These are phyloP conservation scores for Cryoendolithus antarcticus DNA, from an alignment of 2,329 filamentous ascomycete genomes.

Conservation along the genomic window DNA sequence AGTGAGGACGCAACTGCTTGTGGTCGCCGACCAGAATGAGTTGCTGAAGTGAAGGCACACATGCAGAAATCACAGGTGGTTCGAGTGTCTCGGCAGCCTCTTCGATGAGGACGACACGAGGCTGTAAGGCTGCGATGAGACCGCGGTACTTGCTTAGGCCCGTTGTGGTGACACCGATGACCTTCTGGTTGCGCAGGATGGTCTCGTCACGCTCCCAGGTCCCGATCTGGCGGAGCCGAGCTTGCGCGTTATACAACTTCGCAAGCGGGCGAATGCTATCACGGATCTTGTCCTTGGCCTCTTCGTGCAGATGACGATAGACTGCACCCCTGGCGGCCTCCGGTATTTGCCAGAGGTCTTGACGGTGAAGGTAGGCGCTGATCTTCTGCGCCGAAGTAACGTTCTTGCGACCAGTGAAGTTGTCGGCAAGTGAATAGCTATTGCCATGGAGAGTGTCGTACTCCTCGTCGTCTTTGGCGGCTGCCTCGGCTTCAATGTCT, in stretches of 20 bases:
- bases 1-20: constrained; percentile 61
- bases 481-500: constrained; percentile 49
- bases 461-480: constrained; percentile 28
- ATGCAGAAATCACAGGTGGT: constrained; percentile 47
- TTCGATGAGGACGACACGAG: constrained; percentile 61
- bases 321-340: constrained; percentile 46
- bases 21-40: constrained; percentile 67
- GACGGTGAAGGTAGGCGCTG: constrained; percentile 25
- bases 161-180: constrained; percentile 64
- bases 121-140: constrained; percentile 52
- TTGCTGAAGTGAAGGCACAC: constrained; percentile 50
- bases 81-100: constrained; percentile 69
- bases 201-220: constrained; percentile 48
- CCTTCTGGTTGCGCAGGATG: constrained; percentile 46
- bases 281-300: constrained; percentile 38
- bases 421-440: constrained; percentile 25
- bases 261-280: constrained; percentile 39
- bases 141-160: constrained; percentile 69
- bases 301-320: constrained; percentile 52
- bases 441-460: constrained; percentile 28
- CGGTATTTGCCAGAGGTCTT: constrained; percentile 51
- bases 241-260: constrained; percentile 37
- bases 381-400: constrained; percentile 21
- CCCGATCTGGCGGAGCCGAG: constrained; percentile 42
- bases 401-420: constrained; percentile 22